These are phyloP conservation scores for Chondrostereum purpureum DNA, from an alignment of 1,284 basidiomycete genomes.

Conservation along the genomic window DNA sequence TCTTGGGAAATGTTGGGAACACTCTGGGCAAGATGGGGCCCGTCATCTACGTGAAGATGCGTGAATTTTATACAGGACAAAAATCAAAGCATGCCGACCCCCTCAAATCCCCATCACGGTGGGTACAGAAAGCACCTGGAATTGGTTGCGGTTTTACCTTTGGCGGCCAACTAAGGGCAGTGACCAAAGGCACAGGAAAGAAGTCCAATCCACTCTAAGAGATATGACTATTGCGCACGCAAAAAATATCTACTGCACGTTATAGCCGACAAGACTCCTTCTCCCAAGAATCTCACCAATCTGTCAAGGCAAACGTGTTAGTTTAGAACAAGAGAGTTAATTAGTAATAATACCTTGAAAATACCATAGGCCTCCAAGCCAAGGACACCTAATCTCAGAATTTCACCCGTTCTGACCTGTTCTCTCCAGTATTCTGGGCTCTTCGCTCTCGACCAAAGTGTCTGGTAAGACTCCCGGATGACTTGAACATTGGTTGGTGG, in stretches of 20 bases:
- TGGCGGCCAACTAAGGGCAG: too few species aligned
- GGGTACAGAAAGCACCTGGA: too few species aligned
- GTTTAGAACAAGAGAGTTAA: constrained; percentile 21
- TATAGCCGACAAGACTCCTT: constrained; percentile 81
- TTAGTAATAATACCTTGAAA: constrained; percentile 60
- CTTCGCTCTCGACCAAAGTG: constrained; percentile 64
- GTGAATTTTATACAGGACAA: too few species aligned
- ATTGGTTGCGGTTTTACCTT: too few species aligned
- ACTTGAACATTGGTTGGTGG: constrained; percentile 68
- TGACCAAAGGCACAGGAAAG: too few species aligned
- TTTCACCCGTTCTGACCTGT: constrained; percentile 67
- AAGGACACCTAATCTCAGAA: constrained; percentile 76
- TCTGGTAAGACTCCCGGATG: constrained; percentile 66
- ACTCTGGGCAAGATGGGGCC: too few species aligned
- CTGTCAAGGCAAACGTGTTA: constrained; percentile 26
- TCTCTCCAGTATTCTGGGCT: constrained; percentile 69
- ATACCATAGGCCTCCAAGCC: constrained; percentile 86
- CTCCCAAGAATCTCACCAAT: constrained; percentile 90
- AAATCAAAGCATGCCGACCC: too few species aligned
- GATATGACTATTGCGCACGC: too few species aligned
- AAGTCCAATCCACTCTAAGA: too few species aligned
- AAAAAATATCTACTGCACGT: constrained; percentile 53
- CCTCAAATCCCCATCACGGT: too few species aligned
- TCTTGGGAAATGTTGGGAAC: too few species aligned
- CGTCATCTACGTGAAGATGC: too few species aligned